Conservation (phyloP, 2,329 filamentous ascomycete species). For the Thyridium curvatum region DNA sequence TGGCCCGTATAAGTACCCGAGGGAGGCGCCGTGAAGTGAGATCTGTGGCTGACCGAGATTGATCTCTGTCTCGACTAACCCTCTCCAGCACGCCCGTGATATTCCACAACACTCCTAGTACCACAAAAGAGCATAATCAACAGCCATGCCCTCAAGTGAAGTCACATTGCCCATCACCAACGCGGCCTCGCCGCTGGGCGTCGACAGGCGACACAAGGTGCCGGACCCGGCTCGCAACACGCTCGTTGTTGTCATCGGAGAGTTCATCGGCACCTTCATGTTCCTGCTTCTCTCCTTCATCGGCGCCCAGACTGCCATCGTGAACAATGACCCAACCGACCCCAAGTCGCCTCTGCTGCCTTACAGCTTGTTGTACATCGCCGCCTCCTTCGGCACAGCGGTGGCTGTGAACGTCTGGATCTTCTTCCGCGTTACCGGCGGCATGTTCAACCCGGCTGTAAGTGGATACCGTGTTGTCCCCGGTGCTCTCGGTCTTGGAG, state of each 20-base stretch:
- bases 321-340: constrained; percentile 19
- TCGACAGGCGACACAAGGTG: constrained; percentile 1
- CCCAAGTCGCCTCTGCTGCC: constrained; percentile 24
- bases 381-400: constrained; percentile 41
- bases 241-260: constrained; percentile 35
- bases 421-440: constrained; percentile 48
- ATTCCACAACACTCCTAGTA: too few relatives aligned
- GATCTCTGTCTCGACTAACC: too few relatives aligned
- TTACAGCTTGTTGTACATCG: constrained; percentile 28
- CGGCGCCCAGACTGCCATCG: constrained; percentile 13
- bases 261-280: constrained; percentile 48
- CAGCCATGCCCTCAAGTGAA: too few relatives aligned
- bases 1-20: too few relatives aligned
- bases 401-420: constrained; percentile 49
- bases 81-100: too few relatives aligned
- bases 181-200: too few relatives aligned
- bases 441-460: constrained; percentile 45
- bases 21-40: too few relatives aligned
- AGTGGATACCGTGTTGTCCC: too few relatives aligned
- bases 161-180: too few relatives aligned
- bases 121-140: too few relatives aligned
- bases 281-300: constrained; percentile 36
- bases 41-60: too few relatives aligned
- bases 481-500: too few relatives aligned
- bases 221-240: constrained; percentile 19